Evolutionary conservation across 805 yeast species (phyloP).

Genomic region (Ogataea populi-albae): DNA sequence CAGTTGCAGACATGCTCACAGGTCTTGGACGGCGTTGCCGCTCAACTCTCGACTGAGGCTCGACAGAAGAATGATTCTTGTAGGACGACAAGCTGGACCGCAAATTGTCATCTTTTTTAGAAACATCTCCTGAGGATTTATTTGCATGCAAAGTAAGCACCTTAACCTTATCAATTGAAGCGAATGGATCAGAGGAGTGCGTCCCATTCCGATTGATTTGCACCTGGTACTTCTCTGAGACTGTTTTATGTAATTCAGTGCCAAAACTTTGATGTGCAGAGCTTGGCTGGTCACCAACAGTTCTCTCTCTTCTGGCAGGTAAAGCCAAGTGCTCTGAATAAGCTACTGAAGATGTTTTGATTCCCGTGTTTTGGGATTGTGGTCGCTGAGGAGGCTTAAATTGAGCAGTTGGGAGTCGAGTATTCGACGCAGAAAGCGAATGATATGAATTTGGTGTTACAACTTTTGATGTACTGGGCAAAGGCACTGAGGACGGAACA

Average conservation of each 20-base stretch:
- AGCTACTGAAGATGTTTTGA: conserved; percentile 12
- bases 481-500: background rate
- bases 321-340: conserved; percentile 6
- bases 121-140: conserved; percentile 13
- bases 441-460: background rate
- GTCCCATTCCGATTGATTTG: conserved; percentile 2
- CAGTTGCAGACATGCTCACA: conserved; percentile 35
- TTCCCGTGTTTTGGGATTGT: conserved; percentile 1
- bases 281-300: conserved; percentile 11
- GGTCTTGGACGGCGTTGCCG: conserved; percentile 27
- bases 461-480: background rate
- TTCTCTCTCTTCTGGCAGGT: conserved; percentile 19
- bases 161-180: conserved; percentile 40
- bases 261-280: conserved; percentile 3
- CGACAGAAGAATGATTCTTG: conserved; percentile 4
- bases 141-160: conserved; percentile 22
- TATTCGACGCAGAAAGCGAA: background rate
- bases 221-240: conserved; percentile 14
- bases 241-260: conserved; percentile 15
- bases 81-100: background rate
- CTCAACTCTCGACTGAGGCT: conserved; percentile 6
- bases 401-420: background rate
- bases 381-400: conserved; percentile 1
- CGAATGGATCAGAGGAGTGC: conserved; percentile 38
- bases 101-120: conserved; percentile 9